These are phyloP conservation scores for Phialophora verrucosa DNA, from an alignment of 2,329 filamentous ascomycete species.

Conservation along the genomic window DNA sequence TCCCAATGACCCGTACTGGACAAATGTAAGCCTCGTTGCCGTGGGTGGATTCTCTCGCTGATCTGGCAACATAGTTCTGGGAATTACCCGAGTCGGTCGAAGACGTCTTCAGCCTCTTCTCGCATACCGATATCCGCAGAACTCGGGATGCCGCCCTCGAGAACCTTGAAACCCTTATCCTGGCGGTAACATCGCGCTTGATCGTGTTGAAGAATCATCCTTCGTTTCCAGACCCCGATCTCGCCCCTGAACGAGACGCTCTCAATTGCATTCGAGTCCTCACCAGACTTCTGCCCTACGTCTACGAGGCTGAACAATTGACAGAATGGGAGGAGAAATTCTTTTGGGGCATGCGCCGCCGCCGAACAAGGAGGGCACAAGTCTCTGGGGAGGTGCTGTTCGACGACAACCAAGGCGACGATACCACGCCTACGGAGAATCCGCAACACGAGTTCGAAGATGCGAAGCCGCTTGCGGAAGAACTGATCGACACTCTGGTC, in stretches of 20 bases:
- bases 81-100: conserved; percentile 93
- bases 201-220: conserved; percentile 84
- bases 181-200: conserved; percentile 81
- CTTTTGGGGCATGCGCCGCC: conserved; percentile 82
- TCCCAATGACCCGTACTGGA: conserved; percentile 90
- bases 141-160: conserved; percentile 82
- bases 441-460: conserved; percentile 74
- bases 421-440: conserved; percentile 50
- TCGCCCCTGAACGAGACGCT: conserved; percentile 83
- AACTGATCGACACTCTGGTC: conserved; percentile 85
- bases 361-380: conserved; percentile 69
- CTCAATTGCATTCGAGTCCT: conserved; percentile 93
- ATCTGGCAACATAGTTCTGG: conserved; percentile 76
- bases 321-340: conserved; percentile 88
- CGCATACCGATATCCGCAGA: conserved; percentile 83
- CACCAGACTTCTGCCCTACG: conserved; percentile 84
- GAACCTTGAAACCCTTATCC: conserved; percentile 87
- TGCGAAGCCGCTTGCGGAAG: conserved; percentile 85
- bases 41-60: conserved; percentile 32
- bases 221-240: conserved; percentile 84
- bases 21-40: conserved; percentile 67
- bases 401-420: conserved; percentile 69
- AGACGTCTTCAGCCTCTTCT: conserved; percentile 96
- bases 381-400: conserved; percentile 80
- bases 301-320: conserved; percentile 87